A percentile compares a stretch with the other conserved stretches of the same genome.
Conservation (phyloP, 2,329 filamentous ascomycete species). For the Aspergillus ochraceus region DNA sequence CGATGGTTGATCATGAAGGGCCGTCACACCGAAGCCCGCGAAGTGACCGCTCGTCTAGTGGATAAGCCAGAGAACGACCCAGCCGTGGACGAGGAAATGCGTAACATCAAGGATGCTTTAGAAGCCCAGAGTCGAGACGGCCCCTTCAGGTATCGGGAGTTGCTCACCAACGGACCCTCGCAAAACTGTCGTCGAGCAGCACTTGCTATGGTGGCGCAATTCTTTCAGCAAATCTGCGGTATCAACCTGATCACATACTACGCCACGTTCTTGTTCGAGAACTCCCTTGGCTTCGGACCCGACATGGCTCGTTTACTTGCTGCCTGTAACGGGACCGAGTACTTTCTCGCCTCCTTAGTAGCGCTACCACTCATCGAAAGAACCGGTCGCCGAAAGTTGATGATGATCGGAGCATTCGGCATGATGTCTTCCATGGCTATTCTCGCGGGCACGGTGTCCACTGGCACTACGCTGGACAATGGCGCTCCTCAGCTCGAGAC, state of each 20-base stretch:
- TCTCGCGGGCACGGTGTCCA: constrained; percentile 2
- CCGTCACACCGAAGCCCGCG: constrained; percentile 46
- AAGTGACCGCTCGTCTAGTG: constrained; percentile 43
- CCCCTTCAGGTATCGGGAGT: constrained; percentile 16
- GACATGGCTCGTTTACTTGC: constrained; percentile 10
- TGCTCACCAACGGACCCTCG: constrained; percentile 4
- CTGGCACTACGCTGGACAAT: not conserved
- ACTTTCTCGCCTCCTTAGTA: constrained; percentile 22
- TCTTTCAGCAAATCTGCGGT: constrained; percentile 30
- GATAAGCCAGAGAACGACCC: constrained; percentile 39
- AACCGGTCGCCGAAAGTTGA: constrained; percentile 40
- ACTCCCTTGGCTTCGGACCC: constrained; percentile 7
- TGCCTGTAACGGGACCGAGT: constrained; percentile 28
- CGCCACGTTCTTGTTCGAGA: constrained; percentile 11
- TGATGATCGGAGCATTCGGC: constrained; percentile 25
- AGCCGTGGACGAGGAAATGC: constrained; percentile 34
- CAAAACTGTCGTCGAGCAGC: constrained; percentile 23
- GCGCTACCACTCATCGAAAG: constrained; percentile 28
- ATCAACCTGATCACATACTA: constrained; percentile 36
- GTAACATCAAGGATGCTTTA: constrained; percentile 8
- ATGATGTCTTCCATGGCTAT: constrained; percentile 8
- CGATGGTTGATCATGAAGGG: constrained; percentile 55
- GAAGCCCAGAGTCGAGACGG: constrained; percentile 3
- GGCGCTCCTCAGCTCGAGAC: constrained; percentile 3
- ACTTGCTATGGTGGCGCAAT: constrained; percentile 25